Base-by-base conservation (phyloP, 176 grass and related monocot species). In the Melocanna baccifera region DNA sequence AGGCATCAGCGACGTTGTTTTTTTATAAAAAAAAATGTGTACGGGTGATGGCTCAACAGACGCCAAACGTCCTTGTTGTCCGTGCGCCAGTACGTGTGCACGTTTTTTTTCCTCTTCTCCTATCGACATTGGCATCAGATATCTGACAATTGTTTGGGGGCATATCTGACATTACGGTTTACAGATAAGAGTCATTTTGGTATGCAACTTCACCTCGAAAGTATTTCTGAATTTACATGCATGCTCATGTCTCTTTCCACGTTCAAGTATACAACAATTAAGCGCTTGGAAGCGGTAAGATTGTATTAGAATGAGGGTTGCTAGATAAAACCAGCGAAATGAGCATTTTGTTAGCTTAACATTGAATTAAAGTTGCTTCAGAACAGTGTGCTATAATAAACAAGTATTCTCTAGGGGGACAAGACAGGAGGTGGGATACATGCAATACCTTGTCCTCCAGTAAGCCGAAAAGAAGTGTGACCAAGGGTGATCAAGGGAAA, bases 91-190 rank as follows among this genome's bases (percentile, higher is more conserved):
- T 12, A 62, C 67, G 9, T 58, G 52, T 58, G 2, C 19, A 9
- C n/a, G 48, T 53, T 7, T 28, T 26, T 15, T 45, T 20, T 22
- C 0, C 7, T 9, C 36, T 32, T 19, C 65, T 56, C 12, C 65
- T 19, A 22, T 78, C 75, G 56, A n/a, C 48, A 42, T 89, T 47
- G 61, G 62, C 53, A 57, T 84, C 67, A 79, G 20, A 73, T 80
- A 42, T 73, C 68, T 84, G 81, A 88, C 87, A 39, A 26, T 66
- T 22, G 75, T 58, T 74, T 28, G 29, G 32, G 82, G 69, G 63
- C 77, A n/a, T 70, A 69, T 47, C 39, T 45, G 62, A 52, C 56
- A 59, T 29, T 52, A 23, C 32, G 19, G 73, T 63, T 30, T 3
- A 15, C 59, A 62, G 12, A 62, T 58, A 50, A 6, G 30, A 30